phyloP scores from a whole-genome alignment of 352 stramenopile genomes.

The Globisporangium echinulatum region DNA sequence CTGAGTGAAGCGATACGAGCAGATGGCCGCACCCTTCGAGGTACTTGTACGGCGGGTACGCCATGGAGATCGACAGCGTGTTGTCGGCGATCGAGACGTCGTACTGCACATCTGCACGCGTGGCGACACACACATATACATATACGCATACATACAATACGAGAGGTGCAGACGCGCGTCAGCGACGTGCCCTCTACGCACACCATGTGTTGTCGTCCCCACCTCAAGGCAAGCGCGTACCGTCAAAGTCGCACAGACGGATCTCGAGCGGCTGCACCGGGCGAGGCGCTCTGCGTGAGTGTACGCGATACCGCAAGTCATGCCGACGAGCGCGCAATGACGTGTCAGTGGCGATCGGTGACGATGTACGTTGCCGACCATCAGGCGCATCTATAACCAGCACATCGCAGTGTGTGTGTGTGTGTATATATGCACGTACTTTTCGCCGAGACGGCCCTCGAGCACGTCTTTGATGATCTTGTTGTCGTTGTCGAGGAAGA shows the following conservation, averaged over 20 bases:
- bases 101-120: slow-evolving; percentile 67
- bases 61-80: slow-evolving; percentile 63
- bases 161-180: no score
- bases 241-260: slow-evolving; percentile 80
- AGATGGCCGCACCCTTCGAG: slow-evolving; percentile 38
- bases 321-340: not conserved
- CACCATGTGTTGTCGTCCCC: not conserved
- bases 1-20: no score
- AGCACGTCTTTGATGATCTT: slow-evolving; percentile 87
- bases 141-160: not conserved
- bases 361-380: no score
- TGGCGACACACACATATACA: not conserved
- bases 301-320: not conserved
- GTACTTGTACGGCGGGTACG: slow-evolving; percentile 70
- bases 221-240: slow-evolving; percentile 17
- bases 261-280: slow-evolving; percentile 74
- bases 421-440: slow-evolving; percentile 27
- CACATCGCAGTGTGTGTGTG: not conserved
- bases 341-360: no score
- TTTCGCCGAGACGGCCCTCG: slow-evolving; percentile 55
- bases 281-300: slow-evolving; percentile 45
- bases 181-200: no score
- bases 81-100: slow-evolving; percentile 71
- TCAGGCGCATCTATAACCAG: no score
- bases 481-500: slow-evolving; percentile 83